Percentiles rank a stretch among this genome's conserved stretches.
Conservation (phyloP, 257 asterid species). For the Salvia splendens region DNA sequence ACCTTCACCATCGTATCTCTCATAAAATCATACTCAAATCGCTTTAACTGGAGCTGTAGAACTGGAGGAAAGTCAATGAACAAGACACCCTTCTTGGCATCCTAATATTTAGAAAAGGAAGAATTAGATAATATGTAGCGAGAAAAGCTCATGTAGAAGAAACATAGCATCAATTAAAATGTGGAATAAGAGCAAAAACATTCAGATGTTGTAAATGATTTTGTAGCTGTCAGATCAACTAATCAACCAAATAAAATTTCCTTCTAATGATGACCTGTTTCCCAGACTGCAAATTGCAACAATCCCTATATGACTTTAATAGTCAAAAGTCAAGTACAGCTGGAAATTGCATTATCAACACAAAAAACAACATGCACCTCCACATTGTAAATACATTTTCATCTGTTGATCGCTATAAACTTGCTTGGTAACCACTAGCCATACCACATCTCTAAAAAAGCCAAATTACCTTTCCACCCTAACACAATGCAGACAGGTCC, state of each 20-base stretch:
- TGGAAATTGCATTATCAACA: conserved; percentile 9
- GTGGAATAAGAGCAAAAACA: conserved; percentile 9
- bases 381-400: background rate
- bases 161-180: conserved; percentile 6
- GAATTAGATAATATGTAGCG: conserved; percentile 9
- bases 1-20: conserved; percentile 93
- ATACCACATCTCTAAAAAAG: conserved; percentile 19
- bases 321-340: conserved; percentile 6
- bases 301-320: conserved; percentile 9
- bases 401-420: conserved; percentile 14
- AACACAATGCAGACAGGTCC: background rate
- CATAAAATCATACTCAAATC: conserved; percentile 87
- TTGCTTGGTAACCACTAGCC: background rate
- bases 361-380: conserved; percentile 25
- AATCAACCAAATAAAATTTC: conserved; percentile 7
- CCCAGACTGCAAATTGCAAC: conserved; percentile 7
- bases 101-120: conserved; percentile 48
- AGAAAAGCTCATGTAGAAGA: conserved; percentile 24
- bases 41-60: conserved; percentile 82
- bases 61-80: conserved; percentile 89
- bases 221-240: conserved; percentile 19
- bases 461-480: background rate
- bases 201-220: background rate
- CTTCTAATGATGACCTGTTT: conserved; percentile 16
- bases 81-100: conserved; percentile 85